Evolutionary conservation across 441 rosid species (phyloP), one percentile per base, ranked within the genome.

Genomic region (Euphorbia corollata): DNA sequence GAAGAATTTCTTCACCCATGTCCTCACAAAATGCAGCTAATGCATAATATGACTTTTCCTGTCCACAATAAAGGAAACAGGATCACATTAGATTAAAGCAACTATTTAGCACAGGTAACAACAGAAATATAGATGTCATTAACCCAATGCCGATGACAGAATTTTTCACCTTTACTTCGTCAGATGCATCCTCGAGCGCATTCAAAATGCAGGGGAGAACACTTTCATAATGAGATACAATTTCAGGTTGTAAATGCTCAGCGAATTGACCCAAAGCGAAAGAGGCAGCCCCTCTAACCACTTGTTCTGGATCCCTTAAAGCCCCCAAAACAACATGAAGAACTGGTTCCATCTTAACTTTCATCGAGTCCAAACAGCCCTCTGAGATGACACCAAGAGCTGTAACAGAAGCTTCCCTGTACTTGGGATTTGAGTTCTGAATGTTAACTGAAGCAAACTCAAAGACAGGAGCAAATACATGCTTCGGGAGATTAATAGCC

Each of bases 221-320:
- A 68, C 75, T 87, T 74, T 83, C 90, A 80, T 90, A 81, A 66
- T 87, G 97, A 63, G 88, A 79, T 23, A 87, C 74, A 57, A 95
- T 90, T 78, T 95, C 99, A 34, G 99, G 99, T 82, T 95, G 99
- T 77, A 95, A 86, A 86, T 95, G 77, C 82, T 95, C 99, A 0
- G 99, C 96, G 64, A 88, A 95, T 71, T 95, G 99, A 68, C 99
- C 99, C 77, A 95, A 76, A 22, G 99, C 96, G 78, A 95, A 92
- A 53, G 99, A 90, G 47, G 98, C 90, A 80, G 99, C 99, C 64
- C 99, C 99, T 77, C 99, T 84, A 76, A 95, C 97, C 91, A 95
- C 79, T 84, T 86, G 89, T 71, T 95, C 99, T 20, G 92, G 85
- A 81, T 95, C 99, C 74, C 97, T 84, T 70, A 95, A 75, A 69